Conservation (phyloP, 306 rosid genomes). For the Cucurbita ficifolia region DNA sequence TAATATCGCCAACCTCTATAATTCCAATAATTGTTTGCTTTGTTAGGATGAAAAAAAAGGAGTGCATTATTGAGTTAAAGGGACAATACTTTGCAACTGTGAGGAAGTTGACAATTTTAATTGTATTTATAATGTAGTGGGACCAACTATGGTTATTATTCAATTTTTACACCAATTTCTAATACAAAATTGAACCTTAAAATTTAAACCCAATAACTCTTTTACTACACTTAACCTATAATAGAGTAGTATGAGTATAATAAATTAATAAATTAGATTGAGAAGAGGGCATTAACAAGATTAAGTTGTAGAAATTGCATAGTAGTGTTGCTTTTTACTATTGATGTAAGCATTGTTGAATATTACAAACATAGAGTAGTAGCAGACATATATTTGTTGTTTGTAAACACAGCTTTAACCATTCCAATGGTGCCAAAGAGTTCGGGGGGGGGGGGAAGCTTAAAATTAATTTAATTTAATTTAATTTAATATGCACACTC, state of each 20-base stretch:
- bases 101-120: background rate
- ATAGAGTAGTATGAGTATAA: background rate
- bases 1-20: slow-evolving; percentile 7
- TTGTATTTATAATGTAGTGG: background rate
- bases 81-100: background rate
- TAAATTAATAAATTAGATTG: background rate
- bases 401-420: no score
- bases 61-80: slow-evolving; percentile 6
- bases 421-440: no score
- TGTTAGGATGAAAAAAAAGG: background rate
- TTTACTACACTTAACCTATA: background rate
- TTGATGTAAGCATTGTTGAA: no score
- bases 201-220: background rate
- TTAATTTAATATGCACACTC: no score
- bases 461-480: no score
- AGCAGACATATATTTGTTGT: no score
- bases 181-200: background rate
- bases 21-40: background rate
- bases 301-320: no score
- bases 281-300: no score
- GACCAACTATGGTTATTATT: background rate
- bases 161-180: background rate
- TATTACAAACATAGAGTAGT: no score
- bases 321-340: no score
- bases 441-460: no score